Base-by-base conservation (phyloP, 805 yeast species). In the Teunomyces kruisii region DNA sequence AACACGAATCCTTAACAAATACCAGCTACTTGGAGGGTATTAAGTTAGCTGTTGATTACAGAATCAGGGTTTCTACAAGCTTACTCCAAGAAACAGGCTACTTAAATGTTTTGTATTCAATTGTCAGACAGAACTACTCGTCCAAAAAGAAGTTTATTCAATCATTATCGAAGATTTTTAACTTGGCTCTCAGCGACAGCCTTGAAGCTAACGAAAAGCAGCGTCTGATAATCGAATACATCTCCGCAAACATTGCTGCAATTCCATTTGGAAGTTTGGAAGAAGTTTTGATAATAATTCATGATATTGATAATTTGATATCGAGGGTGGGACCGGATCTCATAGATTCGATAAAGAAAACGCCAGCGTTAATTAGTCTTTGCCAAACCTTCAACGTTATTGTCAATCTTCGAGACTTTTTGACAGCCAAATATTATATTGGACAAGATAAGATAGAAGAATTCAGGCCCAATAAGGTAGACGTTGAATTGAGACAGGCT, bases 1-100 rank as follows among this genome's bases (percentile, higher is more conserved):
- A 82, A 48, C 81, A 86, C 56, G 92, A 86, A 57, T 78, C 88
- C 1, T 70, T 89, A 56, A 77, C 87, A 16, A 91, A 85, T 39
- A 64, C 82, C 6, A 74, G 81, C 42, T 81, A 87, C 51, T 61
- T 73, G 2, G 86, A 82, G 45, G 94, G 92, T 0, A 56, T 88
- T 6, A 76, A 64, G 43, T 48, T 71, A 17, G 87, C 89, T 0
- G 73, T 76, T 2, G 55, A 61, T 0, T 83, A 80, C 56, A 54
- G 77, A 32, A 51, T 57, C 22, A 53, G 54, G 14, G 37, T 65
- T 1, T 48, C 68, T 4, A 19, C 28, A 0, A 55, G 61, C 4
- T 46, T 69, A 3, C 53, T 62, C 24, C 49, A 42, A 1, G 74
- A 71, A 27, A 51, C 50, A 2, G 45, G 44, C 1, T 72, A 76